Evolutionary conservation across 768 basidiomycete genomes (phyloP).

Genomic region (Termitomyces sp.): DNA sequence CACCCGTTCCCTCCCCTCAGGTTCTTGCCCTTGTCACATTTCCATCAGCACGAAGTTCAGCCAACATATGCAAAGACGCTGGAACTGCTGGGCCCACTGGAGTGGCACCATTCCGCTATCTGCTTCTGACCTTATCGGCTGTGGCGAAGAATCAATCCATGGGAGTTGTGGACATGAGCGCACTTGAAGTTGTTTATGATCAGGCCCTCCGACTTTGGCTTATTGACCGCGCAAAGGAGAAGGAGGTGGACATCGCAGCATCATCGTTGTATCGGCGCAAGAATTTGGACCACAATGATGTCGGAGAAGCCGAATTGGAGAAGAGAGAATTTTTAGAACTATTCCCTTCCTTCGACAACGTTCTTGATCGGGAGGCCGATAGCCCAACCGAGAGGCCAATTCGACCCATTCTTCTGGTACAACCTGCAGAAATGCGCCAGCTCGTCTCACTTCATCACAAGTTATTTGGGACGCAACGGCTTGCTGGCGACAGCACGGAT

Average conservation of each 20-base stretch:
- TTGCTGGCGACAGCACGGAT: background rate
- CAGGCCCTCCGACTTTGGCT: conserved; percentile 80
- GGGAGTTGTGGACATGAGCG: conserved; percentile 30
- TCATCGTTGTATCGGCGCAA: conserved; percentile 75
- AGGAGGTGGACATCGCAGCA: conserved; percentile 57
- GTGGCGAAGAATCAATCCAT: conserved; percentile 40
- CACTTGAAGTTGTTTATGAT: conserved; percentile 56
- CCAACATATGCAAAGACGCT: conserved; percentile 25
- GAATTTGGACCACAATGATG: conserved; percentile 45
- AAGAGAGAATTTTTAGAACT: conserved; percentile 79
- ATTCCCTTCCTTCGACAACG: conserved; percentile 82
- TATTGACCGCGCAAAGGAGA: conserved; percentile 69
- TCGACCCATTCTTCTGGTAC: conserved; percentile 23
- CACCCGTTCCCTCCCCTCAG: conserved; percentile 18
- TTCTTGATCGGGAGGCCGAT: conserved; percentile 30
- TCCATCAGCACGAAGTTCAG: conserved; percentile 47
- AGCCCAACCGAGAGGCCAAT: conserved; percentile 9
- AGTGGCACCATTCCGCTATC: conserved; percentile 32
- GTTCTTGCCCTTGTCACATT: conserved; percentile 42
- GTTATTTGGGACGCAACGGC: conserved; percentile 26
- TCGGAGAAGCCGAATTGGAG: conserved; percentile 72
- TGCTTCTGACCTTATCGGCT: conserved; percentile 48
- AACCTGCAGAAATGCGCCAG: conserved; percentile 28
- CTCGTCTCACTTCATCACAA: conserved; percentile 47
- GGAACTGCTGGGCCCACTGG: conserved; percentile 23